Base-by-base conservation (phyloP, 73 alveolate species). In the Paramecium tetraurelia region DNA sequence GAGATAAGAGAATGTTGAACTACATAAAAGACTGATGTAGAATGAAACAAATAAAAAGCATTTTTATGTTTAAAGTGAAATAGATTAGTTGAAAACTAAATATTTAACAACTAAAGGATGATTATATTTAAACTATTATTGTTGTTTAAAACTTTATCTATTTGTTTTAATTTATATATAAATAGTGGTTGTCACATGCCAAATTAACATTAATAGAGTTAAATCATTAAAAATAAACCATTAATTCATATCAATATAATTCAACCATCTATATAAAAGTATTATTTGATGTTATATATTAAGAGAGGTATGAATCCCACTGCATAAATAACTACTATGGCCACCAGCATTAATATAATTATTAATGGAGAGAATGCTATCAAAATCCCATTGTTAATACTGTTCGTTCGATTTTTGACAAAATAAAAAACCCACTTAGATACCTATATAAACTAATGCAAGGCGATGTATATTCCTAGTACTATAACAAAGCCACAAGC, bases 1-100 rank as follows among this genome's bases (percentile, higher is more conserved):
- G 31, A 80, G 90, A 80, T 80, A 31, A 48, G 90, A 80, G 36
- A 80, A 80, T 43, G 48, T 80, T 14, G 90, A 80, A 48, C 57
- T 80, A 22, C 90, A 80, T 5, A 40, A 35, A 80, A 80, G 46
- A 80, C 6, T 80, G 18, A 80, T 80, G 77, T n/a, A 21, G 18
- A 33, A 72, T 33, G 86, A 72, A 38, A 36, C 86, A 35, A 72
- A 72, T 72, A 72, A 40, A 38, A 72, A 38, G 35, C 86, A 72
- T 72, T 12, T 18, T 36, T 72, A 35, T 72, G 86, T 72, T 36
- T 72, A 72, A 38, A 72, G 68, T 36, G 86, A 72, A 40, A 14
- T 72, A 38, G 86, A 63, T 27, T 63, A 63, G 46, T 63, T 63
- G 84, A 63, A 63, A 63, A 63, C 84, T 33, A 63, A 63, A 63